Evolutionary conservation across 768 basidiomycete species (phyloP).

Genomic region (Podaxis sp.): DNA sequence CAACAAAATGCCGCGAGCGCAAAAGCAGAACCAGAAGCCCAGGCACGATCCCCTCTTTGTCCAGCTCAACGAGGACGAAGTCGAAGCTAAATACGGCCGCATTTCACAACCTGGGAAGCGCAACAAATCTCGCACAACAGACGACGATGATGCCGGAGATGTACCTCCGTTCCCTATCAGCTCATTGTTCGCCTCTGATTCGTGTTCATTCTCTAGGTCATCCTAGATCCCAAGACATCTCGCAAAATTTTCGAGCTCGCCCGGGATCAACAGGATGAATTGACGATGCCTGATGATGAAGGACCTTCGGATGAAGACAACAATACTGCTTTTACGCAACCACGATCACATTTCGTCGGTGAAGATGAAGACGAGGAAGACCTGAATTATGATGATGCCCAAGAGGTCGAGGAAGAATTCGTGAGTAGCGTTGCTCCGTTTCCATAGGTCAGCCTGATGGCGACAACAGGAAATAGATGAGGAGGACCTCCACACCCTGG

Average conservation of each 20-base stretch:
- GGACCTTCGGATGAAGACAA: slow-evolving; percentile 33
- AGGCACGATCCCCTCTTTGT: slow-evolving; percentile 86
- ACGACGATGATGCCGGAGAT: slow-evolving; percentile 45
- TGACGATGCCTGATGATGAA: slow-evolving; percentile 60
- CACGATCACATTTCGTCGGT: slow-evolving; percentile 28
- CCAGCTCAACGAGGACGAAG: slow-evolving; percentile 79
- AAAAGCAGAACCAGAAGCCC: slow-evolving; percentile 47
- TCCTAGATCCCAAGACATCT: slow-evolving; percentile 79
- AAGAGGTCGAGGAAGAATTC: slow-evolving; percentile 59
- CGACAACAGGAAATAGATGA: slow-evolving; percentile 78
- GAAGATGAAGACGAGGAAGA: slow-evolving; percentile 60
- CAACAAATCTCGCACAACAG: slow-evolving; percentile 50
- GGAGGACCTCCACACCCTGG: slow-evolving; percentile 81
- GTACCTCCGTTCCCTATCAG: slow-evolving; percentile 29
- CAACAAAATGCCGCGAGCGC: slow-evolving; percentile 57
- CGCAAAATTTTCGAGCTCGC: slow-evolving; percentile 89
- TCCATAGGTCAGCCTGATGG: neutral
- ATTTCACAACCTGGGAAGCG: slow-evolving; percentile 74
- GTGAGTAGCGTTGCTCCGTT: slow-evolving; percentile 32
- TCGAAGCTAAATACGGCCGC: slow-evolving; percentile 72
- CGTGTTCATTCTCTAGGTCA: slow-evolving; percentile 38
- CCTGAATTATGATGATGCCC: slow-evolving; percentile 39
- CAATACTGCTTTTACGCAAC: slow-evolving; percentile 29
- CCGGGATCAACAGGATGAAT: slow-evolving; percentile 87
- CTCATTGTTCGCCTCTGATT: slow-evolving; percentile 7